Evolutionary conservation across 495 filamentous ascomycete genomes (phyloP), one percentile per base, ranked within the genome.

Genomic region (Aspergillus bridgeri): DNA sequence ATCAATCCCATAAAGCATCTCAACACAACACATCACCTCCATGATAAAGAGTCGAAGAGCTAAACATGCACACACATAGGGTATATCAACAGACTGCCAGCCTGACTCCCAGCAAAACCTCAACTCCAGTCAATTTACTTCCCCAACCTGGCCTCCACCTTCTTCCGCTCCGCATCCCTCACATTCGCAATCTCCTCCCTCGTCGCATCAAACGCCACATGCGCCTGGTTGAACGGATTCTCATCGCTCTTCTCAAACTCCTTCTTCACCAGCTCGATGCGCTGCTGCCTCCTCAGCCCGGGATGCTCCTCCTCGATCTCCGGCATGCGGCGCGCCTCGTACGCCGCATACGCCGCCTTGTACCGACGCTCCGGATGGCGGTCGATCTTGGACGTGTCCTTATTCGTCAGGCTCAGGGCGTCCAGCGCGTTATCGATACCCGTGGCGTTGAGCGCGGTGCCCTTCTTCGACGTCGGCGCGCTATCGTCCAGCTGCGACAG

Each of bases 351-450:
- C 3, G 94, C 94, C 3, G 93, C 92, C 76, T 89, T 89, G 74
- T 85, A 92, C 53, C 95, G 75, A 38, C 89, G 75, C 75, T 96
- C 90, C 0, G 92, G 91, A 66, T 98, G 91, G 25, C 84, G 77
- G 67, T 98, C 94, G 42, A 96, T 73, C 73, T 94, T 90, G 3
- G 75, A 69, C 6, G 72, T 68, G 23, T 79, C 73, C 57, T 72
- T 62, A 47, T 65, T 68, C 9, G 89, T 87, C 20, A 96, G 60
- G 8, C 80, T 81, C 23, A 97, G 82, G 13, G 89, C 91, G 62
- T 96, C 92, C 43, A 98, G 81, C 5, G 90, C 90, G 61, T 96
- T 90, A 69, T 97, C 92, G 67, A 97, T 95, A 60, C 91, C 91
- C 15, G 87, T 81, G 7, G 91, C 91, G 63, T 83, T 89, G 55